Base-by-base conservation (phyloP, 2,329 filamentous ascomycete species). In the Fusarium continuum region DNA sequence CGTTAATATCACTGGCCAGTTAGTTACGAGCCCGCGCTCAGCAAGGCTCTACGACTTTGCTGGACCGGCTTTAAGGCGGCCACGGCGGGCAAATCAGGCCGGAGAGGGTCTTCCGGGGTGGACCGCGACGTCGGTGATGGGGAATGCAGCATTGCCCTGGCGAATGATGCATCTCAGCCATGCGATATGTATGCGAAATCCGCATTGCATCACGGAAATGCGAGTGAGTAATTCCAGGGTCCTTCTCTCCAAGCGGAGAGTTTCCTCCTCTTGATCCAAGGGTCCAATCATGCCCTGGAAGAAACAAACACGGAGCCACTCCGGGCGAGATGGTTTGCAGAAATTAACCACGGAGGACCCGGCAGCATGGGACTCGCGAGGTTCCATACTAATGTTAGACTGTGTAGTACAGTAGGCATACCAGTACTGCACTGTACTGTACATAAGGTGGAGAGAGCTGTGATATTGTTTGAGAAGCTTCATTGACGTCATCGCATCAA, bases 101-200 rank as follows among this genome's bases (percentile, higher is more conserved):
- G 68, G 68, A 68, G 67, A 68, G 62, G 35, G 57, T 58, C 48
- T 64, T 68, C 67, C 60, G 60, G 43, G 36, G 50, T 64, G 57
- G 56, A 52, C 38, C 8, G 20, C 17, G 23, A 29, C 31, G 38
- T 39, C 41, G 26, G 14, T 22, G 25, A 52, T 22, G 46, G 29
- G 22, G 23, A 41, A 57, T 22, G 22, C 14, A 45, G 10, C 17
- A 38, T 47, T 28, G 23, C 19, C 43, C 22, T 32, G 31, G 50
- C 11, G 28, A 45, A 56, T 17, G 19, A 56, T 48, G 51, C 23
- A 40, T 48, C 39, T 29, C 25, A 36, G 34, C 40, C 16, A 34
- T 36, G 16, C 16, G n/a, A 36, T 28, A 20, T 25, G 31, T 46
- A 45, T 36, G 25, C 25, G 25, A 46, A 26, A 25, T 26, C 20